Conservation (phyloP, 164 flowering plant species). For the Vitis cinerea region DNA sequence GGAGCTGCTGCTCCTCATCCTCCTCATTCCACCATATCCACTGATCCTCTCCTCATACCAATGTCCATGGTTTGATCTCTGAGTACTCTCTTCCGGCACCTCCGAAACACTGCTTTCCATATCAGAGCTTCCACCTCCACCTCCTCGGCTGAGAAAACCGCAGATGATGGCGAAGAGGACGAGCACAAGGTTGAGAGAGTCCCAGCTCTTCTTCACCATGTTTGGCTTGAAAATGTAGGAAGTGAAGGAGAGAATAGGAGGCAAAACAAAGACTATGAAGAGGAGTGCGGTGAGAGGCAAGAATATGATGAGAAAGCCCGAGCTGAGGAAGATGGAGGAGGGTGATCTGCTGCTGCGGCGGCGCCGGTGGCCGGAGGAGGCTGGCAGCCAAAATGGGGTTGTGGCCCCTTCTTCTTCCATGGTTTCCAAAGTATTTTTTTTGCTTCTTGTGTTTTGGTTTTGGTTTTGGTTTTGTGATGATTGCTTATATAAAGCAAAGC, state of each 20-base stretch:
- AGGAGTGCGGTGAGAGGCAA: slow-evolving; percentile 33
- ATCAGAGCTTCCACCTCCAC: not conserved
- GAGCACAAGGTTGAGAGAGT: slow-evolving; percentile 44
- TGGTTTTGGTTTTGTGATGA: slow-evolving; percentile 10
- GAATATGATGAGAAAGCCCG: slow-evolving; percentile 33
- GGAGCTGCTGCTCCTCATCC: slow-evolving; percentile 46
- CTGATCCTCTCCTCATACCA: no score
- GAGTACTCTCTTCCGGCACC: not conserved
- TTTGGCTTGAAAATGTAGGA: slow-evolving; percentile 43
- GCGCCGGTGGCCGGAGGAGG: slow-evolving; percentile 15
- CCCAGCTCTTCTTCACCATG: slow-evolving; percentile 54
- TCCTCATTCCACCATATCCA: not conserved
- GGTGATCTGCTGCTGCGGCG: slow-evolving; percentile 20
- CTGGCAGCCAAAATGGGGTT: slow-evolving; percentile 56
- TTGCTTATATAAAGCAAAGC: no score
- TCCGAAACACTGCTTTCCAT: not conserved
- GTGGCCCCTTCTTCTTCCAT: slow-evolving; percentile 33
- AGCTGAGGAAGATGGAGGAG: slow-evolving; percentile 34
- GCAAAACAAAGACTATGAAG: slow-evolving; percentile 36
- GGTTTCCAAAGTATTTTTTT: not conserved
- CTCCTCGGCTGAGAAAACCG: slow-evolving; percentile 38
- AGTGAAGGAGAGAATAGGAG: slow-evolving; percentile 31
- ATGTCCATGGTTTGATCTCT: slow-evolving; percentile 4
- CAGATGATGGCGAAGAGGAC: slow-evolving; percentile 56
- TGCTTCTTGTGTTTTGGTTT: slow-evolving; percentile 3